A percentile compares a stretch with the other conserved stretches of the same genome.
Evolutionary conservation across 2,329 filamentous ascomycete species (phyloP).

Genomic region (Pseudopyricularia javanii): DNA sequence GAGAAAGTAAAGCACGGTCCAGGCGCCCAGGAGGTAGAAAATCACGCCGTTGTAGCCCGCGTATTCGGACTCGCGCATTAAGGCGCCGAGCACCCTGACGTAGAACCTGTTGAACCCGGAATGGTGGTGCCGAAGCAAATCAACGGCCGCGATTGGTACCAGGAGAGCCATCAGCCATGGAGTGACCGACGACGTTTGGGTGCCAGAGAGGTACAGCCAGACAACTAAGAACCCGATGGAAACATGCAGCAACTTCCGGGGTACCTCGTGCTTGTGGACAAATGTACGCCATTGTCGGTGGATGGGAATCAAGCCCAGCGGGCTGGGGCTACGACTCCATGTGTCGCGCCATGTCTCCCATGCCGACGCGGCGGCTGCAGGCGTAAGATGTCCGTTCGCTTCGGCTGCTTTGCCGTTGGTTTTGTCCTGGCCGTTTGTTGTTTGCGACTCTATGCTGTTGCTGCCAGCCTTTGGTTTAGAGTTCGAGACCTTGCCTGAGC

Average conservation of each 20-base stretch:
- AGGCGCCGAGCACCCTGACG: slow-evolving; percentile 68
- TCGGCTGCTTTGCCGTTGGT: slow-evolving; percentile 7
- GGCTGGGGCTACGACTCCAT: slow-evolving; percentile 82
- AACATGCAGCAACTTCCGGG: slow-evolving; percentile 83
- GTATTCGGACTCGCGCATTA: slow-evolving; percentile 97
- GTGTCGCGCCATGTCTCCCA: slow-evolving; percentile 69
- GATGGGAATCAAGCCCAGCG: slow-evolving; percentile 87
- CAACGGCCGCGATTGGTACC: slow-evolving; percentile 71
- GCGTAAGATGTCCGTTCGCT: slow-evolving; percentile 59
- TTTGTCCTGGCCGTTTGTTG: slow-evolving; percentile 10
- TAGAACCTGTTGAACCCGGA: slow-evolving; percentile 77
- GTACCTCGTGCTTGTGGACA: slow-evolving; percentile 94
- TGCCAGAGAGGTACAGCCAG: slow-evolving; percentile 69
- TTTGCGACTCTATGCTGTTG: slow-evolving; percentile 9
- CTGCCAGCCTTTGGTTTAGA: neutral
- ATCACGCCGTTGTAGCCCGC: slow-evolving; percentile 93
- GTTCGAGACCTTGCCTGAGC: neutral
- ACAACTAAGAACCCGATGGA: slow-evolving; percentile 93
- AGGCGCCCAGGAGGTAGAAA: slow-evolving; percentile 86
- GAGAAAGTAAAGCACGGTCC: slow-evolving; percentile 73
- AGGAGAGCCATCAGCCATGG: slow-evolving; percentile 73
- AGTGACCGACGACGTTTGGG: slow-evolving; percentile 65
- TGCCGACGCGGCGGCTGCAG: slow-evolving; percentile 37
- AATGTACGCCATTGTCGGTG: slow-evolving; percentile 85
- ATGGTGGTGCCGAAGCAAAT: slow-evolving; percentile 73